These are phyloP conservation scores for Solanum virginianum DNA, from an alignment of 257 asterid genomes.

Conservation along the genomic window DNA sequence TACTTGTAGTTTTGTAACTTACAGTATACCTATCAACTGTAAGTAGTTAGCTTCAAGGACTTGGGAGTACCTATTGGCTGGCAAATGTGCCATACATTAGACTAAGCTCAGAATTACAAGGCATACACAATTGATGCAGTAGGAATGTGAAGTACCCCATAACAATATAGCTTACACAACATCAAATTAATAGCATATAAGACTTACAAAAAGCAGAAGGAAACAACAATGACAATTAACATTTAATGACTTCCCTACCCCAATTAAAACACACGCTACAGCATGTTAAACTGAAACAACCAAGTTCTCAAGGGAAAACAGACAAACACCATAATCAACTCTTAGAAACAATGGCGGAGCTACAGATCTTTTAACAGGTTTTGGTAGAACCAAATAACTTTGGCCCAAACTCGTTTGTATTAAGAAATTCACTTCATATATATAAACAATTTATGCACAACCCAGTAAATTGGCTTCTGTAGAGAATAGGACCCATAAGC, in stretches of 20 bases:
- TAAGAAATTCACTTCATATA: background rate
- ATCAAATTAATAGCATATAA: no score
- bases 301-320: background rate
- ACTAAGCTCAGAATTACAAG: background rate
- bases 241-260: background rate
- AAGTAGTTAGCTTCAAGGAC: background rate
- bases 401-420: background rate
- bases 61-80: background rate
- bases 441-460: background rate
- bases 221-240: no score
- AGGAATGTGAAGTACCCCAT: background rate
- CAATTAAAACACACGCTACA: background rate
- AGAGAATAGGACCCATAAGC: background rate
- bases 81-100: background rate
- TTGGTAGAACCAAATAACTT: background rate
- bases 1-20: background rate
- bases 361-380: background rate
- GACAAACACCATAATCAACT: background rate
- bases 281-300: background rate
- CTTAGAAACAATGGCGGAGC: background rate
- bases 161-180: background rate
- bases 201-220: no score
- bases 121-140: background rate
- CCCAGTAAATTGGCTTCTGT: background rate
- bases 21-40: background rate